These are phyloP conservation scores for Colletotrichum sp. DNA, from an alignment of 2,329 filamentous ascomycete species.

Conservation along the genomic window DNA sequence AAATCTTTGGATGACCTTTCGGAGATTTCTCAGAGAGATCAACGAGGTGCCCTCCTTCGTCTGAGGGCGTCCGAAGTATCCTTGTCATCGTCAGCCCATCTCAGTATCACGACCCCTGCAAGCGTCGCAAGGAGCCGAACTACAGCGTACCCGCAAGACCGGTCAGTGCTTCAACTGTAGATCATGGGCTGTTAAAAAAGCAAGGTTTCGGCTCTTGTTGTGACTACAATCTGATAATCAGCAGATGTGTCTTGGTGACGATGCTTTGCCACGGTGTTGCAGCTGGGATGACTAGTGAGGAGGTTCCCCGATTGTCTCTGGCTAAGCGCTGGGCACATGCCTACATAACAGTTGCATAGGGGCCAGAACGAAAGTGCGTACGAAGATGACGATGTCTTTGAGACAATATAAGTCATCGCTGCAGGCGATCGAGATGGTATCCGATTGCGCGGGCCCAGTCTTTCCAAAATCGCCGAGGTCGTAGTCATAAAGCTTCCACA, in stretches of 20 bases:
- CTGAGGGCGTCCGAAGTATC: neutral
- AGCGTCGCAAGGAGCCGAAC: neutral
- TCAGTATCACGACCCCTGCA: neutral
- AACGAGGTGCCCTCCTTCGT: neutral
- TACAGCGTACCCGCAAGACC: neutral
- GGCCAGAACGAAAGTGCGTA: neutral
- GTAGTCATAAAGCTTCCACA: neutral
- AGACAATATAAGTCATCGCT: neutral
- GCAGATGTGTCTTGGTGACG: neutral
- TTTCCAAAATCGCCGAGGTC: neutral
- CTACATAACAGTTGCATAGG: neutral
- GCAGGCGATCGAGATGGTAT: neutral
- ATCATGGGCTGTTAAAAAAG: neutral
- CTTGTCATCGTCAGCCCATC: constrained; percentile 1
- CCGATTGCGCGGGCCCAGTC: neutral
- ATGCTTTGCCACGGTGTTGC: neutral
- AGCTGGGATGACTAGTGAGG: neutral
- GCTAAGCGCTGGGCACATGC: neutral
- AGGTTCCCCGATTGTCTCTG: neutral
- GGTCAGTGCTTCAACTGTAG: neutral
- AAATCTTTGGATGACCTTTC: neutral
- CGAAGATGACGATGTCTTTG: neutral
- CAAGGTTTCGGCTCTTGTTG: neutral
- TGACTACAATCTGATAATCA: neutral
- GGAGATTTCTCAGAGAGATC: neutral